Evolutionary conservation across 2,329 filamentous ascomycete species (phyloP).

Genomic region (Stagonosporopsis cucurbitacearum): DNA sequence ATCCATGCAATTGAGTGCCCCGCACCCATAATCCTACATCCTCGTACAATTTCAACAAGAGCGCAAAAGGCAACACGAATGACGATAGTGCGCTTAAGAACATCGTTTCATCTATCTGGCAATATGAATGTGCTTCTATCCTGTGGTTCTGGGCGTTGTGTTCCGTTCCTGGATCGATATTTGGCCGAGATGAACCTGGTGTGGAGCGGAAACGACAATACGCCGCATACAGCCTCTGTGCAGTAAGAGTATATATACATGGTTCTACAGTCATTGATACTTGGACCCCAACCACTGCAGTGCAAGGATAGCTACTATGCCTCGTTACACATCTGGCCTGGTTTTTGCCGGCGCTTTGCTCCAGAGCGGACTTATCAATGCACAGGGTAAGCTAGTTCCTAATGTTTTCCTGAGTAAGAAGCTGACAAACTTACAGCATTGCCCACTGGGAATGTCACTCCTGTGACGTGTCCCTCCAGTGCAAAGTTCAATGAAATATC

Average conservation of each 20-base stretch:
- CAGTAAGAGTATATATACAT: conserved; percentile 5
- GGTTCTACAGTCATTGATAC: not conserved
- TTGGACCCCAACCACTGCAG: not conserved
- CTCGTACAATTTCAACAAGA: conserved; percentile 1
- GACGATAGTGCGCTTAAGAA: not conserved
- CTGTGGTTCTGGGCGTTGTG: not conserved
- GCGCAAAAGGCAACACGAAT: not conserved
- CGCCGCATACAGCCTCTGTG: not conserved
- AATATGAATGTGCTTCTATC: conserved; percentile 2
- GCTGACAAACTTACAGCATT: not conserved
- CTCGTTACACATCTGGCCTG: conserved; percentile 5
- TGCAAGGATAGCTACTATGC: not conserved
- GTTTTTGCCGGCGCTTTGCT: conserved; percentile 24
- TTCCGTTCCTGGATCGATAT: conserved; percentile 3
- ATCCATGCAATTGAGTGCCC: not conserved
- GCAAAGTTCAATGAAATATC: conserved; percentile 56
- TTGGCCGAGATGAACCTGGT: conserved; percentile 5
- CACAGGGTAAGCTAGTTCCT: conserved; percentile 20
- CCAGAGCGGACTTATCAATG: conserved; percentile 19
- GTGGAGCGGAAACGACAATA: not conserved
- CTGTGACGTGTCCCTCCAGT: conserved; percentile 45
- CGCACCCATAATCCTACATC: not conserved
- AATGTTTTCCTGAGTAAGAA: not conserved
- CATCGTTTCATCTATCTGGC: conserved; percentile 7
- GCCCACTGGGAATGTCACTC: conserved; percentile 24